A percentile compares a stretch with the other conserved stretches of the same genome.
phyloP scores from a whole-genome alignment of 1,284 basidiomycete genomes.

The Heimioporus punctisporus region DNA sequence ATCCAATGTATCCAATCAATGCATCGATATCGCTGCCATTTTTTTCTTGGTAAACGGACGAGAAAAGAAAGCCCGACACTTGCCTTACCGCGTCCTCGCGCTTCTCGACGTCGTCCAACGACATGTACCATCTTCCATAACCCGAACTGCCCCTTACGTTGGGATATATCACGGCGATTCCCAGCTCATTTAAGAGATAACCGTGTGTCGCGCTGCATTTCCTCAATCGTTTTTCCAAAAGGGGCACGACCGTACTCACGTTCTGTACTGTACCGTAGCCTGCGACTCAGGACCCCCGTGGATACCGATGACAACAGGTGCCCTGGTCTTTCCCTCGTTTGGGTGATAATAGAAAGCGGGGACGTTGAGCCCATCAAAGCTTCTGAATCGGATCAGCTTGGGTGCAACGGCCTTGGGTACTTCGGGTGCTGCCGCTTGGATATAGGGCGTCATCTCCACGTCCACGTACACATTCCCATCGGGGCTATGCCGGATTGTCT shows the following conservation, averaged over 20 bases:
- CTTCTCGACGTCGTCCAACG: slow-evolving; percentile 39
- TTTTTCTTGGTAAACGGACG: slow-evolving; percentile 3
- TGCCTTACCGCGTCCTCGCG: slow-evolving; percentile 42
- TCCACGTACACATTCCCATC: slow-evolving; percentile 23
- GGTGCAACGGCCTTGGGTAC: slow-evolving; percentile 26
- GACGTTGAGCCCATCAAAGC: slow-evolving; percentile 38
- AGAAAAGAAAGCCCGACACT: not conserved
- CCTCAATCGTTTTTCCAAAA: slow-evolving; percentile 2
- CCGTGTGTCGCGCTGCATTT: slow-evolving; percentile 32
- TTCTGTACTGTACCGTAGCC: slow-evolving; percentile 33
- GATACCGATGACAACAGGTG: slow-evolving; percentile 34
- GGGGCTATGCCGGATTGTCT: slow-evolving; percentile 7
- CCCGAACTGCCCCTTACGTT: slow-evolving; percentile 41
- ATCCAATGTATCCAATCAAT: slow-evolving; percentile 33
- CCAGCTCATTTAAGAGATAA: slow-evolving; percentile 38
- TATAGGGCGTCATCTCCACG: slow-evolving; percentile 23
- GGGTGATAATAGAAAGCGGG: slow-evolving; percentile 42
- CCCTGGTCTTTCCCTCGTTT: slow-evolving; percentile 15
- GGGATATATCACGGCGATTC: slow-evolving; percentile 38
- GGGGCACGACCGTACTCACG: slow-evolving; percentile 19
- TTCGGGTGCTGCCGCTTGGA: slow-evolving; percentile 31
- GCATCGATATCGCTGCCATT: slow-evolving; percentile 34
- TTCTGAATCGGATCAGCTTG: slow-evolving; percentile 35
- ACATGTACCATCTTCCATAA: slow-evolving; percentile 39
- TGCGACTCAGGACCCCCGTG: slow-evolving; percentile 40